Percentiles rank a stretch among this genome's conserved stretches.
These are phyloP conservation scores for Epichloe scottii DNA, from an alignment of 2,329 filamentous ascomycete genomes.

Conservation along the genomic window DNA sequence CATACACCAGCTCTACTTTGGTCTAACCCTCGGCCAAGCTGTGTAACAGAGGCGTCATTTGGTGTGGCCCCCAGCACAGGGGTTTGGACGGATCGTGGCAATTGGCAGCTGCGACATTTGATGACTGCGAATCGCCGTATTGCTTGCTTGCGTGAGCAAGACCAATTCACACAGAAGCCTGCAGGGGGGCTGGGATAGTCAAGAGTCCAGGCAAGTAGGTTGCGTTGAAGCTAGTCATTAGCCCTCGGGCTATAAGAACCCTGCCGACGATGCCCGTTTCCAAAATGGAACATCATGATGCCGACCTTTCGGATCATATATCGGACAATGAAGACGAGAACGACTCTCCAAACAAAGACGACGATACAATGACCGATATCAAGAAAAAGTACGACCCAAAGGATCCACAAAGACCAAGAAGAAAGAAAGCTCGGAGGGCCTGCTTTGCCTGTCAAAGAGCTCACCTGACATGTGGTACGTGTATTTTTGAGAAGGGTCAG, in stretches of 20 bases:
- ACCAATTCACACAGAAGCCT: conserved; percentile 1
- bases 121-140: conserved; percentile 14
- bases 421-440: conserved; percentile 91
- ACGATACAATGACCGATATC: conserved; percentile 38
- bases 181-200: conserved; percentile 2
- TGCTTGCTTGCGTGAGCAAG: conserved; percentile 14
- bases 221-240: background rate
- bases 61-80: conserved; percentile 23
- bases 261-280: conserved; percentile 39
- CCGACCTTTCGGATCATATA: conserved; percentile 45
- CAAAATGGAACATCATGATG: conserved; percentile 38
- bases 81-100: conserved; percentile 12
- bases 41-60: conserved; percentile 19
- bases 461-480: conserved; percentile 96
- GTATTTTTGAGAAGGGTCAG: background rate
- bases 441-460: conserved; percentile 96
- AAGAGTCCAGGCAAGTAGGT: background rate
- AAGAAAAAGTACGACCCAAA: conserved; percentile 71
- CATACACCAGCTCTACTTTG: conserved; percentile 20
- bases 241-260: conserved; percentile 30
- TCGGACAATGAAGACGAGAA: conserved; percentile 48
- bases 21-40: conserved; percentile 14
- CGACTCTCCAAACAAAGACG: conserved; percentile 31
- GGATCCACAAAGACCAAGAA: conserved; percentile 74
- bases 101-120: conserved; percentile 1